Conservation (phyloP, 208 protist genomes). For the Borovskyia barvae region DNA sequence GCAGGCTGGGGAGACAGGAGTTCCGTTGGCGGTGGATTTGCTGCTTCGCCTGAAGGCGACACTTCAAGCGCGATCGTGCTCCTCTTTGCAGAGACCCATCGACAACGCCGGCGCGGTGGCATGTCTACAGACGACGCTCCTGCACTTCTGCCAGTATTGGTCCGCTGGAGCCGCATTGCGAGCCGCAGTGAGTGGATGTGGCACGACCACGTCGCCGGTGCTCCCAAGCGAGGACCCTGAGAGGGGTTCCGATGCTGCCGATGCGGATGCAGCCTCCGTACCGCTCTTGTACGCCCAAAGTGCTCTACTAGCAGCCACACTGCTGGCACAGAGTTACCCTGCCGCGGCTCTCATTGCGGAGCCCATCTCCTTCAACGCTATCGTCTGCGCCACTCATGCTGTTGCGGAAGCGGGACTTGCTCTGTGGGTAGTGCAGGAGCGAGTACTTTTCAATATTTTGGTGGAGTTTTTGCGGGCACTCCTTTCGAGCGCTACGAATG, state of each 20-base stretch:
- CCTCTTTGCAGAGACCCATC: background rate
- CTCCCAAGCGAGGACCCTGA: background rate
- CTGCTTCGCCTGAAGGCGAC: constrained; percentile 13
- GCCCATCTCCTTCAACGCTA: constrained; percentile 9
- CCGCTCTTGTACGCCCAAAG: constrained; percentile 23
- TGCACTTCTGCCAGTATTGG: constrained; percentile 23
- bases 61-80: background rate
- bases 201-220: background rate
- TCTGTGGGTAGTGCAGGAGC: constrained; percentile 39
- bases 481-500: constrained; percentile 20
- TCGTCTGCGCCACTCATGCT: constrained; percentile 13
- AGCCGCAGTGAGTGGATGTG: background rate
- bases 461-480: constrained; percentile 33
- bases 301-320: constrained; percentile 13
- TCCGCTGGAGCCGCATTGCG: constrained; percentile 15
- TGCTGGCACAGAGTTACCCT: constrained; percentile 16
- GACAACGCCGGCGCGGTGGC: constrained; percentile 1
- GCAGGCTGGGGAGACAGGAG: constrained; percentile 6
- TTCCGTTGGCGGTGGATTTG: constrained; percentile 9
- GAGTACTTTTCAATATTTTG: constrained; percentile 32
- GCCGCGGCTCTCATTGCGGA: constrained; percentile 12
- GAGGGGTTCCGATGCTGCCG: too few species aligned
- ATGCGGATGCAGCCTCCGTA: background rate
- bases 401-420: constrained; percentile 26
- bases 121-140: constrained; percentile 17